phyloP scores from a whole-genome alignment of 2,329 filamentous ascomycete species.

The Colletotrichum sp. region DNA sequence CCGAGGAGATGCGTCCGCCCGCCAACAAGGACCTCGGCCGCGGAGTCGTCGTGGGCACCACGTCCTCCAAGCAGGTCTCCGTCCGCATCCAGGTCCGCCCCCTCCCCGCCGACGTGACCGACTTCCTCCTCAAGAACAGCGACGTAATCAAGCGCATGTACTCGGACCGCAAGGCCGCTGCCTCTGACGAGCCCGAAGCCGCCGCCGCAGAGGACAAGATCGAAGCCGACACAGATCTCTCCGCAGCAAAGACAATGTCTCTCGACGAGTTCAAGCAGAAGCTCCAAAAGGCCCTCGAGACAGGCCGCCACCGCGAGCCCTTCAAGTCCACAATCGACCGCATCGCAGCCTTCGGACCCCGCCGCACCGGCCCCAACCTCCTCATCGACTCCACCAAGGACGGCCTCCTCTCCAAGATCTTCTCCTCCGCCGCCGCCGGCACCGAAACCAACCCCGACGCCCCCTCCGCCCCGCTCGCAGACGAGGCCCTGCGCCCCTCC shows the following conservation, averaged over 20 bases:
- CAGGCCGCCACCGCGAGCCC: constrained; percentile 73
- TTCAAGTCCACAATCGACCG: constrained; percentile 81
- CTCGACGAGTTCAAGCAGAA: constrained; percentile 78
- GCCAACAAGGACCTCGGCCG: constrained; percentile 85
- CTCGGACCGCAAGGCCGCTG: constrained; percentile 63
- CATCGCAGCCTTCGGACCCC: constrained; percentile 89
- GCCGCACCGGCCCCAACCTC: constrained; percentile 85
- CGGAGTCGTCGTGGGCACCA: constrained; percentile 76
- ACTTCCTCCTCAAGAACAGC: constrained; percentile 83
- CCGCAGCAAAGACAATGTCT: constrained; percentile 66
- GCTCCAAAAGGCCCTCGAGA: constrained; percentile 71
- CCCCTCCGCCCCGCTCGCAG: constrained; percentile 38
- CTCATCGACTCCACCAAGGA: constrained; percentile 82
- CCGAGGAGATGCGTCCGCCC: constrained; percentile 89
- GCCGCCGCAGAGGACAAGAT: constrained; percentile 32
- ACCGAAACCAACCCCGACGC: constrained; percentile 23
- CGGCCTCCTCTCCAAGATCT: constrained; percentile 76
- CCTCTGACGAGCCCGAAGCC: constrained; percentile 39
- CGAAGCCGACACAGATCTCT: constrained; percentile 61
- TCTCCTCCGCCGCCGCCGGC: constrained; percentile 34
- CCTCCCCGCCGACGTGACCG: constrained; percentile 77
- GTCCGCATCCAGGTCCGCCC: constrained; percentile 80
- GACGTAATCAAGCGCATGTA: constrained; percentile 81
- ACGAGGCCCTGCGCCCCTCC: constrained; percentile 59
- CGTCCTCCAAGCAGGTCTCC: constrained; percentile 85